Conservation (phyloP, 306 rosid species). For the Sechiopsis laciniata region DNA sequence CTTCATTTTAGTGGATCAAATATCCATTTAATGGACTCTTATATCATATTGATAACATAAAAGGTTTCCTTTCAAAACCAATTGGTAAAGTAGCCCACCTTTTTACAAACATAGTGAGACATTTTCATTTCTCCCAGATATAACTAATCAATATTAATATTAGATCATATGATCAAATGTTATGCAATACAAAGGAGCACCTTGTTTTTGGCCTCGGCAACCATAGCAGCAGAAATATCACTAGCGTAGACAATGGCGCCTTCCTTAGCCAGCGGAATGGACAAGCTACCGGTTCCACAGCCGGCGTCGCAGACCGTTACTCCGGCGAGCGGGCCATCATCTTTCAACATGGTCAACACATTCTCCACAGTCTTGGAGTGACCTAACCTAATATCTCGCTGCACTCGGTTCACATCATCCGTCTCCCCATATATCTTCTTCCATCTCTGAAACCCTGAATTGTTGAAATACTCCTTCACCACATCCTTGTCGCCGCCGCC, state of each 20-base stretch:
- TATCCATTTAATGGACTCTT: no score
- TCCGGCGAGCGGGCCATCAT: constrained; percentile 53
- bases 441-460: constrained; percentile 88
- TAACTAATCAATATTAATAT: no score
- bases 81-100: no score
- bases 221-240: constrained; percentile 90
- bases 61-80: no score
- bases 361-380: constrained; percentile 88
- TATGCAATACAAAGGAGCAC: constrained; percentile 9
- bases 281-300: constrained; percentile 88
- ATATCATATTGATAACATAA: no score
- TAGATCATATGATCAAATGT: no score
- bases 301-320: constrained; percentile 82
- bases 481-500: constrained; percentile 97
- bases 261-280: constrained; percentile 80
- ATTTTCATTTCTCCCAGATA: no score
- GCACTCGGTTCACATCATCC: constrained; percentile 81
- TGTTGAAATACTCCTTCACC: constrained; percentile 87
- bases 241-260: constrained; percentile 64
- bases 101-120: no score
- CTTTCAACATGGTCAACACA: constrained; percentile 55
- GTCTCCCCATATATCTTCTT: constrained; percentile 89
- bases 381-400: constrained; percentile 69
- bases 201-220: constrained; percentile 75
- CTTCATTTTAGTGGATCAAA: no score